Percentiles rank a stretch among this genome's conserved stretches.
Evolutionary conservation across 2,329 filamentous ascomycete genomes (phyloP).

Genomic region (Periconia sp.): DNA sequence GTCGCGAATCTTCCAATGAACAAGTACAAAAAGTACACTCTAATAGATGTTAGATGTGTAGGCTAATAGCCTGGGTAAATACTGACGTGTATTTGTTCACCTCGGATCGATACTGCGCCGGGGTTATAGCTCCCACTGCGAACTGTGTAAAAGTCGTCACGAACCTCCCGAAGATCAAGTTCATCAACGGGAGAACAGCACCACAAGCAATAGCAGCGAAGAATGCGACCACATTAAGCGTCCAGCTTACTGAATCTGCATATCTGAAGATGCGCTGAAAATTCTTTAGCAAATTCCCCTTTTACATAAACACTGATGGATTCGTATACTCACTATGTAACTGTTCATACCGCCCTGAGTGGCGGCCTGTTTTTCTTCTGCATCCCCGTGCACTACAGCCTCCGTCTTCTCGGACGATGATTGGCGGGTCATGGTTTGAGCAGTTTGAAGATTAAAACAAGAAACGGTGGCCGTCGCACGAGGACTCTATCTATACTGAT

Average conservation of each 20-base stretch:
- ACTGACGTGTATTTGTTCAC: slow-evolving; percentile 39
- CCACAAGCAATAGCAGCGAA: slow-evolving; percentile 47
- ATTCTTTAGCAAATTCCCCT: neutral
- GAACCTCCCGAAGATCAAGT: slow-evolving; percentile 56
- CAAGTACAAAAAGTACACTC: slow-evolving; percentile 69
- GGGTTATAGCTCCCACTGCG: slow-evolving; percentile 31
- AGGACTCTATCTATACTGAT: too few species aligned
- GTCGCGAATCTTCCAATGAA: slow-evolving; percentile 68
- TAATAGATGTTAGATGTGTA: slow-evolving; percentile 21
- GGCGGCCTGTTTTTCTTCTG: slow-evolving; percentile 11
- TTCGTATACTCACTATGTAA: slow-evolving; percentile 23
- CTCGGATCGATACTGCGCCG: slow-evolving; percentile 42
- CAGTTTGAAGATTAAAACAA: too few species aligned
- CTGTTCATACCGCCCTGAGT: slow-evolving; percentile 19
- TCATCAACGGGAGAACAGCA: slow-evolving; percentile 52
- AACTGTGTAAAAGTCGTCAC: slow-evolving; percentile 51
- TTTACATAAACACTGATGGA: too few species aligned
- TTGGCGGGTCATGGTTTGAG: neutral
- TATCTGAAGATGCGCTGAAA: slow-evolving; percentile 39
- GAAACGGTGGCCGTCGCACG: too few species aligned
- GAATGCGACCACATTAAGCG: slow-evolving; percentile 32
- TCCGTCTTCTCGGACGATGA: slow-evolving; percentile 1
- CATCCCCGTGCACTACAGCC: slow-evolving; percentile 2
- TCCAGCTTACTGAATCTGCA: slow-evolving; percentile 35
- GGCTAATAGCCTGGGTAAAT: neutral